phyloP scores from a whole-genome alignment of 768 basidiomycete species.

The Xanthoconium purpureum region DNA sequence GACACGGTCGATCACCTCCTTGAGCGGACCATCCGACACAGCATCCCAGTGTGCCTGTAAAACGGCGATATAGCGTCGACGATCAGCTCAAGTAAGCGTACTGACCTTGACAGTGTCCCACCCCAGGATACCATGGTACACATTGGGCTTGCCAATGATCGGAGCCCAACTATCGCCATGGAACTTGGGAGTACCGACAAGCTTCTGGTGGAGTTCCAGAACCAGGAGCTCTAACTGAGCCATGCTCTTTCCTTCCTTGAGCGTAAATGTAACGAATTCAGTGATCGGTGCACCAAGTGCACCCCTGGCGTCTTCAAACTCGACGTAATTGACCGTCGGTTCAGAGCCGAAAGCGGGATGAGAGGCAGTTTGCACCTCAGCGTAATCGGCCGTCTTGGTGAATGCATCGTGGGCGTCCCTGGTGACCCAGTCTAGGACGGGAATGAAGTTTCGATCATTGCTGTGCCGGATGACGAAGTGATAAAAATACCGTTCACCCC shows the following conservation, averaged over 20 bases:
- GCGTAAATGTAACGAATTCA: conserved; percentile 34
- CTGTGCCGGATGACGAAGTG: background rate
- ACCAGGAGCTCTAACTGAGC: conserved; percentile 22
- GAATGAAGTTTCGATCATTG: conserved; percentile 5
- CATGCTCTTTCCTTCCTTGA: conserved; percentile 24
- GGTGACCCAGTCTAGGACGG: conserved; percentile 25
- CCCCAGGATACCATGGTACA: conserved; percentile 33
- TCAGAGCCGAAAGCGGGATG: conserved; percentile 19
- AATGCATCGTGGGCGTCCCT: conserved; percentile 19
- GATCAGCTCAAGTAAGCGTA: background rate
- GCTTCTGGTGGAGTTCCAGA: conserved; percentile 16
- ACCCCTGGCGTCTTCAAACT: conserved; percentile 21
- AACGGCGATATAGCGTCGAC: background rate
- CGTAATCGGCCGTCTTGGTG: conserved; percentile 6
- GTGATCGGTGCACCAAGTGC: conserved; percentile 28
- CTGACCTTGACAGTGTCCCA: conserved; percentile 37
- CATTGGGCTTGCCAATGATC: conserved; percentile 15
- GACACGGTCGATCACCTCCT: conserved; percentile 26
- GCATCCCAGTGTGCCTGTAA: conserved; percentile 36
- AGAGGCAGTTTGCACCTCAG: background rate
- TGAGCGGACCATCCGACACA: conserved; percentile 28
- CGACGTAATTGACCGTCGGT: conserved; percentile 14
- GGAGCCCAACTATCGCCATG: conserved; percentile 32
- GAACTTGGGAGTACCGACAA: conserved; percentile 22
- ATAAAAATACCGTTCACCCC: conserved; percentile 20